Base-by-base conservation (phyloP, 495 filamentous ascomycete species). In the Aspergillus bertholletiae region DNA sequence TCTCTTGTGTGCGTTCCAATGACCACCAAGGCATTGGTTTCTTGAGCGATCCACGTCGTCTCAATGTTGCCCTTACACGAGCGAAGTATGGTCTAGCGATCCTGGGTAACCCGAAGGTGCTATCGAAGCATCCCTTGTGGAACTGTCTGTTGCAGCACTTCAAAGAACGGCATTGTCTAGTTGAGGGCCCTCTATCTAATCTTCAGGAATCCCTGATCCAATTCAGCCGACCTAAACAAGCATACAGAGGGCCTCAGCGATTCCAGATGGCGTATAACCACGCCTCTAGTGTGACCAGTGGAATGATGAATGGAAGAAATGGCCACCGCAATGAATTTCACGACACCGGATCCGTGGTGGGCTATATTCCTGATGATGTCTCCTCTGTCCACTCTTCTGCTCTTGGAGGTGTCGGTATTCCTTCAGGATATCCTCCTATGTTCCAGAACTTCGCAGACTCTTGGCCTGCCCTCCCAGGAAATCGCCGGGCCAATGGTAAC, bases 21-120 rank as follows among this genome's bases (percentile, higher is more conserved):
- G 95, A 97, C 61, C 96, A 99, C 66, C 94, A 99, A 73, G 94
- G 94, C 57, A 97, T 99, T 64, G 94, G 94, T 71, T 99, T 99
- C 80, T 81, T 99, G 76, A 97, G 93, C 57, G 94, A 99, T 61
- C 94, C 94, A 40, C 90, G 94, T 59, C 95, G 94, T 79, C 85
- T 99, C 61, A 99, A 99, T 66, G 94, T 99, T n/a, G 94, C 94
- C 15, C 83, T 99, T 48, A 99, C 94, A 47, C 89, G 94, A 68
- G 95, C 94, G 37, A 96, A 96, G 72, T 99, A 89, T 70, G 94
- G 94, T 45, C 73, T 97, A 48, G 94, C 96, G 43, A 96, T 99
- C 55, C 85, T 99, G 17, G 94, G 95, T 45, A 99, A 99, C 66
- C 94, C 94, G 8, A 99, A 99, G 75, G 94, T 99, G 39, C 72